These are phyloP conservation scores for Mycosphaerelloides madeirae DNA, from an alignment of 2,329 filamentous ascomycete genomes.

Conservation along the genomic window DNA sequence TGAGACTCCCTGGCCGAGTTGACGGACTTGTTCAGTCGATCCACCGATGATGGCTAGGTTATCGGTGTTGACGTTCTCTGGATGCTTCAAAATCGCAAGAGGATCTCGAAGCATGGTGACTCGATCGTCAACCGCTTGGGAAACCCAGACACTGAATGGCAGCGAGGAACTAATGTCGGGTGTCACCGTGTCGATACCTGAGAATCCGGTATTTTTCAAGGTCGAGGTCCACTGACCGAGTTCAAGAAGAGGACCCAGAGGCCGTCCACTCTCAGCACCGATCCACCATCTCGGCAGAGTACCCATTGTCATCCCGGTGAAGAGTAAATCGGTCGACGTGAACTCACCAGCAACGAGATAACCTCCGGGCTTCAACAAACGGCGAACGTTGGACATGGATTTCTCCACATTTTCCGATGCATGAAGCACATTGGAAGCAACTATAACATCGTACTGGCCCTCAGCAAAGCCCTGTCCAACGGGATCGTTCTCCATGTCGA, in stretches of 20 bases:
- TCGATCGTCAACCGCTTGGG: constrained; percentile 2
- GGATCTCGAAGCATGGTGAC: constrained; percentile 1
- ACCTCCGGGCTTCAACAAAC: constrained; percentile 23
- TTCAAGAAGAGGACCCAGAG: not conserved
- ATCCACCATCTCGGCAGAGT: constrained; percentile 7
- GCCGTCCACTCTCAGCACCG: not conserved
- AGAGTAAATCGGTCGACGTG: not conserved
- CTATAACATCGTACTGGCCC: constrained; percentile 20
- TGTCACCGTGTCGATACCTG: constrained; percentile 33
- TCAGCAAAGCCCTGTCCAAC: constrained; percentile 33
- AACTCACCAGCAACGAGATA: constrained; percentile 15
- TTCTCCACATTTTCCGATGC: constrained; percentile 14
- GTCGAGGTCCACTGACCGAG: constrained; percentile 29
- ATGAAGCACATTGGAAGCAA: constrained; percentile 22
- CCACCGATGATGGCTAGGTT: not conserved
- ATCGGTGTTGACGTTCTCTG: not conserved
- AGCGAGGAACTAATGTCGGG: constrained; percentile 43
- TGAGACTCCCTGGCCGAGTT: not conserved
- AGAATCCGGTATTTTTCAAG: constrained; percentile 30
- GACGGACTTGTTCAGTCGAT: not conserved
- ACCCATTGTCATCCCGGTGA: constrained; percentile 2
- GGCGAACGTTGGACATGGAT: constrained; percentile 16
- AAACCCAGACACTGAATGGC: not conserved
- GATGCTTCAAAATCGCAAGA: not conserved
- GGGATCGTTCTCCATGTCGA: constrained; percentile 30